Base-by-base conservation (phyloP, 495 filamentous ascomycete species). In the Lasiosphaeriaceae sp. region DNA sequence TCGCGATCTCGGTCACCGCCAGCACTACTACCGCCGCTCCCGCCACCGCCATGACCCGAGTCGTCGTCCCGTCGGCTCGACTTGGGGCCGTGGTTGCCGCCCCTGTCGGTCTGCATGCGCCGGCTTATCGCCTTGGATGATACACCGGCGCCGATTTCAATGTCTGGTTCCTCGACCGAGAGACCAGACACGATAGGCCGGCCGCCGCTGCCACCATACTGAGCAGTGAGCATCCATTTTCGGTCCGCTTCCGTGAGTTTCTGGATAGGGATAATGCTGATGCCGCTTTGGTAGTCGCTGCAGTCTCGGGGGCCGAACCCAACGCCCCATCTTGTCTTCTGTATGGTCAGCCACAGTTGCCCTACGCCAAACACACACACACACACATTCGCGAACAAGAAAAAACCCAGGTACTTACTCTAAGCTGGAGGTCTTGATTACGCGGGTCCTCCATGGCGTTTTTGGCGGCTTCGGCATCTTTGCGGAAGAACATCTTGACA, bases 301-400 rank as follows among this genome's bases (percentile, higher is more conserved):
- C 94, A 99, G 66, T 99, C 95, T 59, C 95, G 89, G 16, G 94
- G 95, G 2, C 94, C 94, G 64, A 96, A 99, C 3, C 94, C 94
- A 35, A 99, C 95, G 60, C 94, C 94, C 94, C 94, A 99, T 50
- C 92, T 85, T 24, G 92, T 97, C 86, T 96, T 35, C 29, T 31
- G 53, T 65, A 44, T 11, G 35, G 62, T 69, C 60, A 70, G 68
- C 24, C 34, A 59, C 17, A 31, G 26, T 31, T 31, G 26, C 26
- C 26, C 26, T 31, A 19, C 9, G n/a, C n/a, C 17, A n/a, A 19
- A 14, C 29, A 46, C 56, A 17, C 24, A 44, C 16, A 17, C 39
- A 43, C 12, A 6, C 29, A 26, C 31, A 41, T n/a, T n/a, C n/a
- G n/a, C n/a, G n/a, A n/a, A n/a, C n/a, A n/a, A 1, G 19, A 60